phyloP scores from a whole-genome alignment of 352 stramenopile genomes.

The Globisporangium radiosum region DNA sequence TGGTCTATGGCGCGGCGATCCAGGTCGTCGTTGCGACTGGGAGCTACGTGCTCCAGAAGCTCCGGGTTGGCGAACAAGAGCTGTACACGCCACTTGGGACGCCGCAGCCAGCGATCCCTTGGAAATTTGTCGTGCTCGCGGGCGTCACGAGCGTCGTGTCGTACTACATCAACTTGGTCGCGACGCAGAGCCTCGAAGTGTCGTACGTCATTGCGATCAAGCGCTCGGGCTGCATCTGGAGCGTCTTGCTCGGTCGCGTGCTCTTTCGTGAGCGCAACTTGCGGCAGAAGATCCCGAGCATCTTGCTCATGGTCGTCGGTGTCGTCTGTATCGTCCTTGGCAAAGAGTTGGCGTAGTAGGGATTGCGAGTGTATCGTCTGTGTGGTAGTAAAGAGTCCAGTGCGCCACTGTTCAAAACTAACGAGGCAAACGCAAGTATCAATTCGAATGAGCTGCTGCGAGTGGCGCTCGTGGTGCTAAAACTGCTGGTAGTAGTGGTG shows the following conservation, averaged over 20 bases:
- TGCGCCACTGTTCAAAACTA: too few relatives aligned
- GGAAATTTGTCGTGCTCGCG: constrained; percentile 60
- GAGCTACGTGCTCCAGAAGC: constrained; percentile 53
- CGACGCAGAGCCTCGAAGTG: constrained; percentile 69
- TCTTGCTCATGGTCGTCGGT: constrained; percentile 71
- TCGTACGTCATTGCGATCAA: constrained; percentile 86
- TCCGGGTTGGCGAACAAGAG: constrained; percentile 52
- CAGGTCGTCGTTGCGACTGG: constrained; percentile 60
- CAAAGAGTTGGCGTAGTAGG: constrained; percentile 22
- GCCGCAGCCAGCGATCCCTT: constrained; percentile 48
- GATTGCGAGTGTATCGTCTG: neutral
- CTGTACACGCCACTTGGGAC: constrained; percentile 52
- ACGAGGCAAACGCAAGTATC: too few relatives aligned
- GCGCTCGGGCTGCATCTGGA: constrained; percentile 80
- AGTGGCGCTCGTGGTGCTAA: too few relatives aligned
- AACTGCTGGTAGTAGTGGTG: too few relatives aligned
- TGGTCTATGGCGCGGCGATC: constrained; percentile 67
- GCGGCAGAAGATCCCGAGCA: constrained; percentile 79
- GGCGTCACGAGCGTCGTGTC: constrained; percentile 66
- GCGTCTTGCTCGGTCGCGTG: constrained; percentile 62
- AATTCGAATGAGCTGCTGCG: too few relatives aligned
- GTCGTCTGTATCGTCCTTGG: constrained; percentile 75
- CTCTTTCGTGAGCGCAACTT: constrained; percentile 69
- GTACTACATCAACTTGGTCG: constrained; percentile 82
- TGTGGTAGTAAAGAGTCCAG: neutral